These are phyloP conservation scores for Mycosphaerella arachidis DNA, from an alignment of 2,329 filamentous ascomycete species.

Conservation along the genomic window DNA sequence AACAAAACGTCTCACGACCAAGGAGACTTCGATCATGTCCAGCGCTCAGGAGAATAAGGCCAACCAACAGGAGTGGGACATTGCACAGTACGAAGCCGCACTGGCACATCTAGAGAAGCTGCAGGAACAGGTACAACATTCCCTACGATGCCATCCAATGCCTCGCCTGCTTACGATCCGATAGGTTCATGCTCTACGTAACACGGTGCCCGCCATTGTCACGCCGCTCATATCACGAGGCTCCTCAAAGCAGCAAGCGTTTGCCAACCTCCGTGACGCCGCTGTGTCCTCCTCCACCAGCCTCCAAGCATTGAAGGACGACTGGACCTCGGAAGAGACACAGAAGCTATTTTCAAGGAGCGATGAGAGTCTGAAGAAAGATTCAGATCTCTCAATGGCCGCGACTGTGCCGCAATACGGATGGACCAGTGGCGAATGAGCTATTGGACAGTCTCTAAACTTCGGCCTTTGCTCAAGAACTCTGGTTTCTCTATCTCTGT, in stretches of 20 bases:
- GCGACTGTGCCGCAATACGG: constrained; percentile 35
- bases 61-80: constrained; percentile 15
- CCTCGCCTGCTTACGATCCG: constrained; percentile 10
- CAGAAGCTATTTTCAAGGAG: constrained; percentile 34
- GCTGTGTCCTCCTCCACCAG: constrained; percentile 34
- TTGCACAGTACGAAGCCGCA: constrained; percentile 32
- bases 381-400: constrained; percentile 37
- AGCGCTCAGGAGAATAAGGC: not conserved
- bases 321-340: constrained; percentile 37
- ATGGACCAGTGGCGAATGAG: constrained; percentile 33
- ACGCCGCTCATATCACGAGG: constrained; percentile 34
- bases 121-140: constrained; percentile 38
- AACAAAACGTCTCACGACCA: not conserved
- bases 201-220: constrained; percentile 41
- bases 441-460: not conserved
- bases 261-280: constrained; percentile 37
- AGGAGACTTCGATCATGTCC: not conserved
- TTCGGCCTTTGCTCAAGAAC: not conserved
- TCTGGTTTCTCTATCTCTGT: not conserved
- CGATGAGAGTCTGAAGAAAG: constrained; percentile 34
- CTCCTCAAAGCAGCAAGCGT: constrained; percentile 32
- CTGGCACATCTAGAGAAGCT: constrained; percentile 44
- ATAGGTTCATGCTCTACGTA: constrained; percentile 42
- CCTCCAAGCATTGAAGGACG: constrained; percentile 35
- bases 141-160: not conserved